Percentiles rank a stretch among this genome's conserved stretches.
These are phyloP conservation scores for Pseudohyphozyma bogoriensis DNA, from an alignment of 768 basidiomycete genomes.

Conservation along the genomic window DNA sequence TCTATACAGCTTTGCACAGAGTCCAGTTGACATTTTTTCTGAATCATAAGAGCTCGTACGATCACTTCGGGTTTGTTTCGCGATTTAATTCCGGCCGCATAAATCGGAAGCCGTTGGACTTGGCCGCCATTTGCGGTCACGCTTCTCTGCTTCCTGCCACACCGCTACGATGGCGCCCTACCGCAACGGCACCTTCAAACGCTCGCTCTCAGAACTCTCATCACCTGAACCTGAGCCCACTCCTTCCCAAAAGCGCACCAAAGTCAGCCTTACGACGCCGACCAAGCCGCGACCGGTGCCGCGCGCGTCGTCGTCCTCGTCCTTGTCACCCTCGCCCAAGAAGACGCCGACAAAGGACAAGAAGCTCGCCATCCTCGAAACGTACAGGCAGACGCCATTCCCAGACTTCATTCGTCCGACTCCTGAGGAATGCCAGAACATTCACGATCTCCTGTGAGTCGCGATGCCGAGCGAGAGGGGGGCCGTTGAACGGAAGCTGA, in stretches of 20 bases:
- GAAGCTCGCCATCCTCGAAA: not conserved
- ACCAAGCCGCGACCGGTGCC: not conserved
- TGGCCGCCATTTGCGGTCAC: too few species aligned
- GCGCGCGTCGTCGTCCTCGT: not conserved
- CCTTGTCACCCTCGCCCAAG: not conserved
- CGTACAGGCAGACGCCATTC: conserved; percentile 22
- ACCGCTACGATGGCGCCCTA: too few species aligned
- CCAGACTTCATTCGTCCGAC: conserved; percentile 25
- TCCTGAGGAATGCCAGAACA: conserved; percentile 18
- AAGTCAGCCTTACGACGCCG: not conserved
- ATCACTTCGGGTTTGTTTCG: too few species aligned
- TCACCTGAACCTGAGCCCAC: not conserved
- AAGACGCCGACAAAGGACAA: not conserved
- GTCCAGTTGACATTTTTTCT: too few species aligned
- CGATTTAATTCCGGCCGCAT: too few species aligned
- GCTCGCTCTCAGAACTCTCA: not conserved
- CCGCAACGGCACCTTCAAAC: not conserved
- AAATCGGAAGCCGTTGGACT: too few species aligned
- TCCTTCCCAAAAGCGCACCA: not conserved
- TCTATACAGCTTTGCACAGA: too few species aligned
- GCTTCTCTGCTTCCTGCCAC: too few species aligned
- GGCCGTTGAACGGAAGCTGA: too few species aligned
- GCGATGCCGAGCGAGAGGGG: too few species aligned
- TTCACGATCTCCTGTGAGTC: conserved; percentile 28
- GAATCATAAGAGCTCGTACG: too few species aligned